Evolutionary conservation across 352 stramenopile genomes (phyloP), one percentile per base, ranked within the genome.

Genomic region (Globisporangium acanthophoron): DNA sequence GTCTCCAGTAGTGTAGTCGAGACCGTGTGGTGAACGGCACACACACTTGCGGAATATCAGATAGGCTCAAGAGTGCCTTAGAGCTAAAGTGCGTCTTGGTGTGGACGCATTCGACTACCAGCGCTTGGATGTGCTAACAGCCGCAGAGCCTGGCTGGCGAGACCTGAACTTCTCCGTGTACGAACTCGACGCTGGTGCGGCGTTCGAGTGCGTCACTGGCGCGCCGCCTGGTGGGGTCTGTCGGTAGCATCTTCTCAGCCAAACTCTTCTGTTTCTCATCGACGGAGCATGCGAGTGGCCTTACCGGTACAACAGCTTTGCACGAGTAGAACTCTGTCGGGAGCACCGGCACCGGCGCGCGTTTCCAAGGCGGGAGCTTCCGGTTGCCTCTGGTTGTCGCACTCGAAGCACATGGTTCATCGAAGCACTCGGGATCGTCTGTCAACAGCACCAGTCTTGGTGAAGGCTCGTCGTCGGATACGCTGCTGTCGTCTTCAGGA

Each of bases 331-430:
- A 70, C 39, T 88, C 69, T 1, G 58, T 46, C 18, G 79, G 76
- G 11, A 81, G 62, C 24, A 90, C 63, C 8, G 82, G 82, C 33
- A 92, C 76, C 1, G 72, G 76, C 11, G 76, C 66, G 39, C 67
- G 74, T 53, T 87, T 87, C 79, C 82, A 89, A 4, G 64, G 53
- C 24, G 77, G 71, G 0, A 76, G 41, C 37, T 75, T 87, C 27
- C 62, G 60, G 43, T 52, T 53, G 27, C 51, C 52, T 50, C 54
- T 27, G 54, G 61, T 60, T 31, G 24, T 39, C 50, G 13, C 39
- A 29, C 13, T 55, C 27, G n/a, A 24, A 29, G n/a, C 15, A 27
- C 9, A 6, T 50, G 37, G 9, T 7, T 5, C 41, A 24, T 47
- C 41, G 15, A 47, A n/a, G 18, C 41, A 16, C 11, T 39, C 48